A percentile compares a stretch with the other conserved stretches of the same genome.
These are phyloP conservation scores for Trametopsis cervina DNA, from an alignment of 768 basidiomycete species.

Conservation along the genomic window DNA sequence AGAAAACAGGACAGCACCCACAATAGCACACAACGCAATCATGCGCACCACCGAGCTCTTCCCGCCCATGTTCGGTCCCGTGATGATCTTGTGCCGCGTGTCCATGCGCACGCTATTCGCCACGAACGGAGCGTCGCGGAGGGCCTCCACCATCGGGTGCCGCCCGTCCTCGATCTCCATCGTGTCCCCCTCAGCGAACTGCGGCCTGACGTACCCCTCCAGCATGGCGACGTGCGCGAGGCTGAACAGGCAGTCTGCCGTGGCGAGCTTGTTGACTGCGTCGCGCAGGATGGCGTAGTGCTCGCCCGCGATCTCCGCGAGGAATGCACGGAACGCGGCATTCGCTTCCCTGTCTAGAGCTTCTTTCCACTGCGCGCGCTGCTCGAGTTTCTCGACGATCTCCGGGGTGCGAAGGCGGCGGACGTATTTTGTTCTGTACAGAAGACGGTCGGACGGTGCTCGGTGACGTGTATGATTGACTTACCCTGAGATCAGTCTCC, in stretches of 20 bases:
- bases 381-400: slow-evolving; percentile 52
- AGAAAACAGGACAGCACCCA: slow-evolving; percentile 4
- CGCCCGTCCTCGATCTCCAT: slow-evolving; percentile 79
- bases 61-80: slow-evolving; percentile 84
- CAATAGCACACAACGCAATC: slow-evolving; percentile 64
- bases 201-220: slow-evolving; percentile 71
- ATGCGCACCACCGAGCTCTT: slow-evolving; percentile 83
- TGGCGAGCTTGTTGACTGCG: slow-evolving; percentile 74
- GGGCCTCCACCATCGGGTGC: slow-evolving; percentile 88
- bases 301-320: slow-evolving; percentile 58
- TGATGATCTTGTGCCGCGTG: slow-evolving; percentile 62
- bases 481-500: slow-evolving; percentile 65
- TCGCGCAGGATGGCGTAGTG: slow-evolving; percentile 69
- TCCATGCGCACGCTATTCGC: slow-evolving; percentile 75
- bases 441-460: not conserved
- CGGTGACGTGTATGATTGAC: not conserved
- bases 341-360: slow-evolving; percentile 59
- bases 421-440: slow-evolving; percentile 66
- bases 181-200: slow-evolving; percentile 51
- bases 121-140: slow-evolving; percentile 76
- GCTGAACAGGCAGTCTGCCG: slow-evolving; percentile 81
- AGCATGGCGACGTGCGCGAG: slow-evolving; percentile 74
- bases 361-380: slow-evolving; percentile 72
- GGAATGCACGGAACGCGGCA: slow-evolving; percentile 59
- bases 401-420: slow-evolving; percentile 75